These are phyloP conservation scores for Phlyctochytrium bullatum DNA, from an alignment of 192 early-diverging fungal genomes.

Conservation along the genomic window DNA sequence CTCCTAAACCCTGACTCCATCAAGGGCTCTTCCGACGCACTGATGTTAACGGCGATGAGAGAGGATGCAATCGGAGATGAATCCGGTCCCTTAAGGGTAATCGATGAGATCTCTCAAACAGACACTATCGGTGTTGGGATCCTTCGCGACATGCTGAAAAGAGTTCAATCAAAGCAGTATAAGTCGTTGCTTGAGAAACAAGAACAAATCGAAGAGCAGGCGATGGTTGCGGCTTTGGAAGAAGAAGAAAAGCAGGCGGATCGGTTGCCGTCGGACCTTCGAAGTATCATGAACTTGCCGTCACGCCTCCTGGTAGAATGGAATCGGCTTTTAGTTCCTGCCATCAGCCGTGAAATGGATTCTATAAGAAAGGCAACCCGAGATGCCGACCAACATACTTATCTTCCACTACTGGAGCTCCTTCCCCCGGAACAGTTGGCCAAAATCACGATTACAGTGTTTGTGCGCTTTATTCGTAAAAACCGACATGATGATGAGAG, in stretches of 20 bases:
- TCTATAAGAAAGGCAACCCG: slow-evolving; percentile 38
- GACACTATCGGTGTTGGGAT: slow-evolving; percentile 73
- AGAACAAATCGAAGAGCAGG: slow-evolving; percentile 75
- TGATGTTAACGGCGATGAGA: slow-evolving; percentile 2
- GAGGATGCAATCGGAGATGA: slow-evolving; percentile 8
- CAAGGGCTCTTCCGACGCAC: not conserved
- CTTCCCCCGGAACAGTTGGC: slow-evolving; percentile 72
- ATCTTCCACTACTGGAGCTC: slow-evolving; percentile 65
- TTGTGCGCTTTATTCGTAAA: too few relatives aligned
- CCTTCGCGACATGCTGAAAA: slow-evolving; percentile 66
- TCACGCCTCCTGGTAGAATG: slow-evolving; percentile 57
- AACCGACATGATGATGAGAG: too few relatives aligned
- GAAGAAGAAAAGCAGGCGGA: slow-evolving; percentile 55
- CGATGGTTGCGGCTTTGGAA: slow-evolving; percentile 72
- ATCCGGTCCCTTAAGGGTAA: not conserved
- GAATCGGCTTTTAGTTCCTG: slow-evolving; percentile 66
- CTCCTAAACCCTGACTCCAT: too few relatives aligned
- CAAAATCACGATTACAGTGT: slow-evolving; percentile 79
- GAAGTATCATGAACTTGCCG: slow-evolving; percentile 55
- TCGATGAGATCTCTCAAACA: slow-evolving; percentile 37
- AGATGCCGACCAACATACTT: slow-evolving; percentile 51
- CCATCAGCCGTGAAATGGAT: slow-evolving; percentile 69
- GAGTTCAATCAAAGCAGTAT: not conserved
- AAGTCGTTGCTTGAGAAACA: slow-evolving; percentile 57
- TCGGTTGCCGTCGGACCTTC: slow-evolving; percentile 45